Evolutionary conservation across 2,329 filamentous ascomycete species (phyloP).

Genomic region (Dendrostoma leiphaemia): DNA sequence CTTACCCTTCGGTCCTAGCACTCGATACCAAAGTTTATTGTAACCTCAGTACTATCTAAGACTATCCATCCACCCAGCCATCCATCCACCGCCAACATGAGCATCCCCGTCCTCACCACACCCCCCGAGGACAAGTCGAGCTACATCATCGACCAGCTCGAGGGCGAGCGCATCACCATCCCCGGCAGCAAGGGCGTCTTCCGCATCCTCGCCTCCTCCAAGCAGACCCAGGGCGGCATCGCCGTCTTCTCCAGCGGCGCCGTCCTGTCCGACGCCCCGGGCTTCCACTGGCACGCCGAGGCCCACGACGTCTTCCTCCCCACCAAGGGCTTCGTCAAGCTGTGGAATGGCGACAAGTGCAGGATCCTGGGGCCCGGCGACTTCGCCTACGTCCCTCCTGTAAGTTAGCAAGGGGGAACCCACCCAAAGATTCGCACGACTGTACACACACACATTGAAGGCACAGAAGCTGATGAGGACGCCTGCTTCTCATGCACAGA

Average conservation of each 20-base stretch:
- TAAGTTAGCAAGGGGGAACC: constrained; percentile 28
- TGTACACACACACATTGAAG: too few relatives aligned
- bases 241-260: constrained; percentile 49
- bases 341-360: constrained; percentile 58
- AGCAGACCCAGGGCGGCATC: constrained; percentile 49
- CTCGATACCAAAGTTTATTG: too few relatives aligned
- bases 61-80: too few relatives aligned
- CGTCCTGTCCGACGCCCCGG: constrained; percentile 42
- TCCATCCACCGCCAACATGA: constrained; percentile 24
- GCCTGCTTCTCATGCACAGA: constrained; percentile 42
- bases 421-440: too few relatives aligned
- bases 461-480: too few relatives aligned
- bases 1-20: too few relatives aligned
- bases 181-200: constrained; percentile 51
- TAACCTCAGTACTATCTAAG: too few relatives aligned
- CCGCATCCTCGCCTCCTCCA: constrained; percentile 48
- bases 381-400: constrained; percentile 57
- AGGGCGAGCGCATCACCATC: constrained; percentile 50
- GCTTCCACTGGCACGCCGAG: constrained; percentile 56
- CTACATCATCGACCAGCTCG: constrained; percentile 47
- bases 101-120: constrained; percentile 28
- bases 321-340: constrained; percentile 52
- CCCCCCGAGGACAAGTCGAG: constrained; percentile 37
- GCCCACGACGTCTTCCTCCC: constrained; percentile 58
- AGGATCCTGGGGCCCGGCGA: constrained; percentile 53